These are phyloP conservation scores for Lichtheimia ornata DNA, from an alignment of 371 early-diverging fungal species.

Conservation along the genomic window DNA sequence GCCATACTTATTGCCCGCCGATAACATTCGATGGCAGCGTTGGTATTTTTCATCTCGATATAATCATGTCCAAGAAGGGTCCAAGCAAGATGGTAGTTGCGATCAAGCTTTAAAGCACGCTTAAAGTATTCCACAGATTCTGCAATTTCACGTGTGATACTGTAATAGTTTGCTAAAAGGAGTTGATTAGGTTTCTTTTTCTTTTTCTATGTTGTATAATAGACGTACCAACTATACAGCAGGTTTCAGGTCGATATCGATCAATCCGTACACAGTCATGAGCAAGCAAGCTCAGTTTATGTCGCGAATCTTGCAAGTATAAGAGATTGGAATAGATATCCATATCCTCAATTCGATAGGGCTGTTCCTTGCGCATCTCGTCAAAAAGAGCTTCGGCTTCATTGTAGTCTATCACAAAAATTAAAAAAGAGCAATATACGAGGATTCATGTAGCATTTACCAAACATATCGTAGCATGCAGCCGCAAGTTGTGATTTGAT, in stretches of 20 bases:
- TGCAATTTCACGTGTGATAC: conserved; percentile 73
- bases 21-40: conserved; percentile 91
- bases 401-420: conserved; percentile 60
- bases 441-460: conserved; percentile 12
- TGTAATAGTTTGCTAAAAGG: conserved; percentile 84
- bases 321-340: conserved; percentile 92
- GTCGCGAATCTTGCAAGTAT: conserved; percentile 73
- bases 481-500: conserved; percentile 64
- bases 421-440: background rate
- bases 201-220: background rate
- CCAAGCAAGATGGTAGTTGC: conserved; percentile 81
- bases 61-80: conserved; percentile 96
- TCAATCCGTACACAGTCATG: conserved; percentile 75
- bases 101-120: conserved; percentile 79
- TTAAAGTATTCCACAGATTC: conserved; percentile 89
- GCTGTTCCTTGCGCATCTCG: conserved; percentile 65
- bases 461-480: conserved; percentile 39
- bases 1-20: conserved; percentile 72
- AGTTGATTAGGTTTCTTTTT: background rate
- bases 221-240: conserved; percentile 72
- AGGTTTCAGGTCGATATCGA: conserved; percentile 87
- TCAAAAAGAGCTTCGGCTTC: conserved; percentile 72
- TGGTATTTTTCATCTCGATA: conserved; percentile 85
- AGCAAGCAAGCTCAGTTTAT: conserved; percentile 80
- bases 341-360: conserved; percentile 80